Percentiles rank a stretch among this genome's conserved stretches.
These are phyloP conservation scores for Epichloe uncinata DNA, from an alignment of 2,329 filamentous ascomycete species.

Conservation along the genomic window DNA sequence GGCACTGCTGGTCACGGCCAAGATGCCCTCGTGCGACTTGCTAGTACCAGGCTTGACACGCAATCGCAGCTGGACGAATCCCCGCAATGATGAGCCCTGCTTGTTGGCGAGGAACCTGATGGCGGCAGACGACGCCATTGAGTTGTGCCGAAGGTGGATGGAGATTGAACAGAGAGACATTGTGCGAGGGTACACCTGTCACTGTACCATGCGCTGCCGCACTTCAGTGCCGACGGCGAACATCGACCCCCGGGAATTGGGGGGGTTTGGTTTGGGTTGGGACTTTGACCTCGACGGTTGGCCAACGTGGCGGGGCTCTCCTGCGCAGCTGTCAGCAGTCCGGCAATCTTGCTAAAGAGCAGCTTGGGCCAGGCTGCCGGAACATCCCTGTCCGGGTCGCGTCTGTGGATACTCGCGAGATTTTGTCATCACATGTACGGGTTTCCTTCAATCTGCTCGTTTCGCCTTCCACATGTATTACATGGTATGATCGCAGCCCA, in stretches of 20 bases:
- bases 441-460: background rate
- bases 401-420: background rate
- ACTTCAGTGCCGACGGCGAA: background rate
- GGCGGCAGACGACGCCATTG: conserved; percentile 19
- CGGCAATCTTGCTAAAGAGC: too few relatives aligned
- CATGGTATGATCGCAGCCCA: conserved; percentile 12
- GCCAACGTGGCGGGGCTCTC: background rate
- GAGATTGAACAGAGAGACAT: background rate
- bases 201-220: background rate
- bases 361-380: too few relatives aligned
- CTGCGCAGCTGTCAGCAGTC: background rate
- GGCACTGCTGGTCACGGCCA: conserved; percentile 37
- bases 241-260: too few relatives aligned
- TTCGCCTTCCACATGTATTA: conserved; percentile 6
- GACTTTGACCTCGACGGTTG: too few relatives aligned
- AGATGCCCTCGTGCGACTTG: conserved; percentile 47
- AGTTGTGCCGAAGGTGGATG: background rate
- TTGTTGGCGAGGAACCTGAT: conserved; percentile 35
- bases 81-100: conserved; percentile 28
- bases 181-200: too few relatives aligned
- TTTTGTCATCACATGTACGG: background rate
- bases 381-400: background rate
- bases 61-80: conserved; percentile 46
- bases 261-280: too few relatives aligned
- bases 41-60: conserved; percentile 54